Percentiles rank a stretch among this genome's conserved stretches.
Conservation (phyloP, 345 rosid genomes). For the Acer saccharum region DNA sequence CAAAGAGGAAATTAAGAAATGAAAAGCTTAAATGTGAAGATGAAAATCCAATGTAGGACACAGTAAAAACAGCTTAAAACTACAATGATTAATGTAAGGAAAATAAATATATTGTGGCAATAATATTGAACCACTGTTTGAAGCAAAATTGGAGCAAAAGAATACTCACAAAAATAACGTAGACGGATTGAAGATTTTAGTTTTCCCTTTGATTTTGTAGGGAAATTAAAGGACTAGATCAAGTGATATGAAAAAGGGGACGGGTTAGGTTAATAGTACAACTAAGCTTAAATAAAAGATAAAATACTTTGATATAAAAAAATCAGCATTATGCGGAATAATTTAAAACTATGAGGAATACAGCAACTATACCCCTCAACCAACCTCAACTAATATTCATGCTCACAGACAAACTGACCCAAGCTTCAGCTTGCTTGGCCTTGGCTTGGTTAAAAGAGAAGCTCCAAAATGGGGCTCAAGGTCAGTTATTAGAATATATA, state of each 20-base stretch:
- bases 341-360: not conserved
- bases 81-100: not conserved
- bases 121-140: not conserved
- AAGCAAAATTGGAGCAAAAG: not conserved
- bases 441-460: not conserved
- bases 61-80: not conserved
- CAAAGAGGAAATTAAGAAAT: not conserved
- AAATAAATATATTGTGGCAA: not conserved
- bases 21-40: not conserved
- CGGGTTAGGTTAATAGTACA: not conserved
- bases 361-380: not conserved
- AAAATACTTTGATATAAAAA: not conserved
- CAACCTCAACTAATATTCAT: not conserved
- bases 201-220: not conserved
- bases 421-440: not conserved
- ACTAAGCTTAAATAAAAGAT: not conserved
- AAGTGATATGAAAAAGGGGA: not conserved
- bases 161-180: not conserved
- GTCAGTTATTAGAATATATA: not conserved
- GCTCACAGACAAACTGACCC: not conserved
- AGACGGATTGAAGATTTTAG: not conserved
- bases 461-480: not conserved
- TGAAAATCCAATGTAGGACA: too few relatives aligned
- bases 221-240: not conserved
- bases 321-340: not conserved